phyloP scores from a whole-genome alignment of 192 early-diverging fungal genomes.

The Coemansia sp. region DNA sequence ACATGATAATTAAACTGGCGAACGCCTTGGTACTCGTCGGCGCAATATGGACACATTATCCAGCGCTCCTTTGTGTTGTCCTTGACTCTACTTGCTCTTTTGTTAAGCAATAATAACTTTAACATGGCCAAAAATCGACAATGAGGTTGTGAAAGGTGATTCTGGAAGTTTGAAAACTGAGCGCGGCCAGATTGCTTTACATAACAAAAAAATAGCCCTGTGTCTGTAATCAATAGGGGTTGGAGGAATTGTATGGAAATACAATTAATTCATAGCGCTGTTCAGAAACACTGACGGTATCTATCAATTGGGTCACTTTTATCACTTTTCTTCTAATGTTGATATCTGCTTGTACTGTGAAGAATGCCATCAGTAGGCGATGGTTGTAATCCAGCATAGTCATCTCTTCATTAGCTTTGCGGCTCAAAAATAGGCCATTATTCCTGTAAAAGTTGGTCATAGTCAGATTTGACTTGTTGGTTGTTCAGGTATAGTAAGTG shows the following conservation, averaged over 20 bases:
- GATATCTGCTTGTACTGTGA: background rate
- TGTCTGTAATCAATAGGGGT: too few relatives aligned
- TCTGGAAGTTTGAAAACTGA: background rate
- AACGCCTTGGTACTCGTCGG: background rate
- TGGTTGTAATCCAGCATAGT: background rate
- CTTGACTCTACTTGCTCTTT: background rate
- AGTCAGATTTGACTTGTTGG: background rate
- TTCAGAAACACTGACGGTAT: background rate
- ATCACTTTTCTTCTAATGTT: background rate
- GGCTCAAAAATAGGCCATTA: too few relatives aligned
- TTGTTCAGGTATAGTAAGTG: background rate
- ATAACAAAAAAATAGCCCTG: too few relatives aligned
- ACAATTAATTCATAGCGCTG: background rate
- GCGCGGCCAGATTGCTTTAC: background rate
- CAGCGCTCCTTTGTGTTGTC: background rate
- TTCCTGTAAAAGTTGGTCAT: background rate
- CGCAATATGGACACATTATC: constrained; percentile 9
- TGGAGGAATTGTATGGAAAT: background rate
- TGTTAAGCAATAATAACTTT: background rate
- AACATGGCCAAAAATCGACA: background rate
- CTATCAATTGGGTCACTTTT: background rate
- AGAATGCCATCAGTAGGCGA: background rate
- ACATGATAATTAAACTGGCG: constrained; percentile 1
- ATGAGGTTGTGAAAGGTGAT: background rate
- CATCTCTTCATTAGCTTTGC: background rate